Evolutionary conservation across 768 basidiomycete species (phyloP).

Genomic region (Suillus discolor): DNA sequence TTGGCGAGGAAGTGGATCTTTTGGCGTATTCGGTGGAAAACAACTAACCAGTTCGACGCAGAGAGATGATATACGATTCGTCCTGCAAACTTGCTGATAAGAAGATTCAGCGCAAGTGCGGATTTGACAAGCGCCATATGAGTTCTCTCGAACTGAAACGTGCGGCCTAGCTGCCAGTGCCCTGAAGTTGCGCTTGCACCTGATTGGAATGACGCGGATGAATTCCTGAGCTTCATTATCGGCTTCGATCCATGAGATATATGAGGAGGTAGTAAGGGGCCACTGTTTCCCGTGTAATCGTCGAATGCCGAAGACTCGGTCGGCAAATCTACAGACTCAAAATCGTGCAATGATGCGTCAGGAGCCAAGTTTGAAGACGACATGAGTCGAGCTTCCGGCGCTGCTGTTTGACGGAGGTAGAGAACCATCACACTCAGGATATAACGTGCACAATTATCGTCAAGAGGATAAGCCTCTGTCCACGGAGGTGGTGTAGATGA

Average conservation of each 20-base stretch:
- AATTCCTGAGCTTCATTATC: conserved; percentile 37
- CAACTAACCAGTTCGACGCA: conserved; percentile 83
- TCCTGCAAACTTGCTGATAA: conserved; percentile 73
- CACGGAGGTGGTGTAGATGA: conserved; percentile 42
- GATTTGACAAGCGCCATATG: conserved; percentile 62
- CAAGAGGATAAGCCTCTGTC: conserved; percentile 71
- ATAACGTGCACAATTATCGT: conserved; percentile 82
- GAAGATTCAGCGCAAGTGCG: conserved; percentile 53
- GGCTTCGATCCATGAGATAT: conserved; percentile 40
- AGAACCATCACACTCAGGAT: conserved; percentile 80
- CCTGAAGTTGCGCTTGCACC: conserved; percentile 35
- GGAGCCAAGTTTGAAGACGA: conserved; percentile 63
- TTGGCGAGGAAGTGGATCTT: conserved; percentile 70
- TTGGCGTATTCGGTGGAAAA: conserved; percentile 66
- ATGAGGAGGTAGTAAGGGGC: conserved; percentile 39
- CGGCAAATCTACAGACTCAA: conserved; percentile 56
- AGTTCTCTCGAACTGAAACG: conserved; percentile 58
- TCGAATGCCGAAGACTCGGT: conserved; percentile 26
- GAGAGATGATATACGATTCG: conserved; percentile 86
- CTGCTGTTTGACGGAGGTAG: conserved; percentile 75
- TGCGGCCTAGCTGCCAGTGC: conserved; percentile 26
- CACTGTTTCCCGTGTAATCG: conserved; percentile 19
- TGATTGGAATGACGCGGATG: conserved; percentile 43
- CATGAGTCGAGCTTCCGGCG: conserved; percentile 55
- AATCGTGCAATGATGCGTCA: conserved; percentile 70